phyloP scores from a whole-genome alignment of 352 stramenopile genomes.

The Halophytophthora polymorphica region DNA sequence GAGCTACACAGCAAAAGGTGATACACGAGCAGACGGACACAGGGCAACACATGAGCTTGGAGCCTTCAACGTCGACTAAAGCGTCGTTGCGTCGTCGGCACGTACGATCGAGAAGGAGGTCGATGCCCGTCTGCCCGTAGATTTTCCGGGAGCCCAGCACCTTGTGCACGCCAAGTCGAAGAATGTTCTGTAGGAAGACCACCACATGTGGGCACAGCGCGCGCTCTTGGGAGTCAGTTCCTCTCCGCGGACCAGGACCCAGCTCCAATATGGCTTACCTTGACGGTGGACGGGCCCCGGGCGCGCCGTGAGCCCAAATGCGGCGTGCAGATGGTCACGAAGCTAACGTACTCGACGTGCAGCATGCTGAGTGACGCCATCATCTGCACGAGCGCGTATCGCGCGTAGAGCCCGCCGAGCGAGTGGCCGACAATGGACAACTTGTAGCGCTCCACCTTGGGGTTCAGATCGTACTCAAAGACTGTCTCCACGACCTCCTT shows the following conservation, averaged over 20 bases:
- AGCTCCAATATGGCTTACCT: constrained; percentile 50
- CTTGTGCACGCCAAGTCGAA: constrained; percentile 67
- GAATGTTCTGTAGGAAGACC: constrained; percentile 46
- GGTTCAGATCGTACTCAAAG: constrained; percentile 58
- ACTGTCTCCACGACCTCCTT: constrained; percentile 58
- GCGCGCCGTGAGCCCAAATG: constrained; percentile 73
- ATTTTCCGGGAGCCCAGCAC: constrained; percentile 57
- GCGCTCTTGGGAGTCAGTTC: no score
- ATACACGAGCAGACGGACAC: constrained; percentile 6
- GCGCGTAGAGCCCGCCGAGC: constrained; percentile 71
- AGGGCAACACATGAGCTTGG: no score
- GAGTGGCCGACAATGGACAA: constrained; percentile 73
- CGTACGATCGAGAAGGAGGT: constrained; percentile 58
- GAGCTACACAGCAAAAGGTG: constrained; percentile 3
- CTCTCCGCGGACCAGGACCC: no score
- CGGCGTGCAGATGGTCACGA: constrained; percentile 77
- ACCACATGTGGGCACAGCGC: constrained; percentile 3
- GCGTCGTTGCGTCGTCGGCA: background rate
- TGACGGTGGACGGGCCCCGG: constrained; percentile 55
- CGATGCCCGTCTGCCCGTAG: constrained; percentile 73
- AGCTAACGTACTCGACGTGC: constrained; percentile 67
- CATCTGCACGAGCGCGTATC: constrained; percentile 63
- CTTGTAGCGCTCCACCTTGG: constrained; percentile 49
- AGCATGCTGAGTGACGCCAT: constrained; percentile 51
- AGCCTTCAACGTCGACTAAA: constrained; percentile 1